Base-by-base conservation (phyloP, 2,329 filamentous ascomycete genomes). In the Xylaria sp. region DNA sequence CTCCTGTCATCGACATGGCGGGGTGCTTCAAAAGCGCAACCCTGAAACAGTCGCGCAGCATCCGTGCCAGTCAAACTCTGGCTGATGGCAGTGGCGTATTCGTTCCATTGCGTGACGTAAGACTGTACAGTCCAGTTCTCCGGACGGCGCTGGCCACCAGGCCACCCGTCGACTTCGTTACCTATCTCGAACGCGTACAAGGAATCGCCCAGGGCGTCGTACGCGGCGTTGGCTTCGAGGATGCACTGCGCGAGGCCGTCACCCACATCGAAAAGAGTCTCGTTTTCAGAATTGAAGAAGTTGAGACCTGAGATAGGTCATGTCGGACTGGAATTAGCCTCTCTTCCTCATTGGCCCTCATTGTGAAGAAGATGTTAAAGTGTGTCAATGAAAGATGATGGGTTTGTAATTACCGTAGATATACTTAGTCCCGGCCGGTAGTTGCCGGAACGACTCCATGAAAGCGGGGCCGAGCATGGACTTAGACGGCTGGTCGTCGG, bases 81-180 rank as follows among this genome's bases (percentile, higher is more conserved):
- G 25, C 56, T 59, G 37, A 59, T 59, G 15, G 56, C 56, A 1
- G 56, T 59, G 4, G 56, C 56, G 21, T 59, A 59, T 21, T 53
- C 46, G 19, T 59, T 59, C 56, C 56, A 59, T 28, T 59, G 47
- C 38, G 15, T 45, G 14, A 59, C 56, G 14, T 59, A 59, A 38
- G 28, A 23, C 12, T 59, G 37, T 25, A 59, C 21, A 25, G 56
- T 59, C 56, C 56, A 59, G 9, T 45, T 46, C 14, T 37, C 21
- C 2, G 25, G 23, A 45, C 56, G 56, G 17, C 56, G 56, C 28
- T 23, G 21, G 19, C 56, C 46, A 2, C 46, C 56, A 19, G 56
- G 47, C 56, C 56, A 59, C 31, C 56, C 56, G n/a, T 58, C 56
- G 5, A 58, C 56, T 23, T 58, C 56, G 23, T 58, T 58, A 12